phyloP scores from a whole-genome alignment of 306 rosid species.

The Datisca glomerata region DNA sequence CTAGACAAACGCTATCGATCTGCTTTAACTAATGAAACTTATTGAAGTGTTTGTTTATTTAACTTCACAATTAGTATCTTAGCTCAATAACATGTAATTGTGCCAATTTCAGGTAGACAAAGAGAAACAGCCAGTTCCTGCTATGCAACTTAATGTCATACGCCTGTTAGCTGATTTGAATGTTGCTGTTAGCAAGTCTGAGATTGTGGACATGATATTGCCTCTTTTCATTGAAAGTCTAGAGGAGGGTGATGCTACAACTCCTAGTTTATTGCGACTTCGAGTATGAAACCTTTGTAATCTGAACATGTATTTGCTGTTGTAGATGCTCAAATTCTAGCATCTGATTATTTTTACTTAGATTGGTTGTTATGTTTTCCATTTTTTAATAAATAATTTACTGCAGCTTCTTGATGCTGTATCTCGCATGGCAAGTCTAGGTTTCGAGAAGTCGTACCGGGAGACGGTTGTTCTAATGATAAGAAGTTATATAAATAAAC shows the following conservation, averaged over 20 bases:
- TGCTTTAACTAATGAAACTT: too few relatives aligned
- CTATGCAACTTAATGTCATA: constrained; percentile 81
- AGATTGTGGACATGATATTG: constrained; percentile 78
- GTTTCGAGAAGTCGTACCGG: constrained; percentile 96
- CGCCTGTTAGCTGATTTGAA: constrained; percentile 71
- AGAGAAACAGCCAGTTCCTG: constrained; percentile 71
- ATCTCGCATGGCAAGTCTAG: constrained; percentile 93
- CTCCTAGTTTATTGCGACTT: constrained; percentile 88
- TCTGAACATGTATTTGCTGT: constrained; percentile 21
- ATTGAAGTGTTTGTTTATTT: constrained; percentile 9
- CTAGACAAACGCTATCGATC: too few relatives aligned
- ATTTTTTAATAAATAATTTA: constrained; percentile 11
- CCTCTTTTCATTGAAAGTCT: constrained; percentile 90
- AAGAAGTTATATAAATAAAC: constrained; percentile 88
- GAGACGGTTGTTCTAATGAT: constrained; percentile 96
- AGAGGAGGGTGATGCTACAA: constrained; percentile 98
- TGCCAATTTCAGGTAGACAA: constrained; percentile 59
- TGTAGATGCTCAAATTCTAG: constrained; percentile 6
- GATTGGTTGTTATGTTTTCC: constrained; percentile 12
- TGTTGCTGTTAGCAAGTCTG: constrained; percentile 67
- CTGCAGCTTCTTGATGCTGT: constrained; percentile 94
- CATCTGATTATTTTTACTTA: constrained; percentile 1
- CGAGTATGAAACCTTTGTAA: constrained; percentile 55
- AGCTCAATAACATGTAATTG: constrained; percentile 14
- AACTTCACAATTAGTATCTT: constrained; percentile 6